Conservation (phyloP, 768 basidiomycete species). For the Mycena galopus region DNA sequence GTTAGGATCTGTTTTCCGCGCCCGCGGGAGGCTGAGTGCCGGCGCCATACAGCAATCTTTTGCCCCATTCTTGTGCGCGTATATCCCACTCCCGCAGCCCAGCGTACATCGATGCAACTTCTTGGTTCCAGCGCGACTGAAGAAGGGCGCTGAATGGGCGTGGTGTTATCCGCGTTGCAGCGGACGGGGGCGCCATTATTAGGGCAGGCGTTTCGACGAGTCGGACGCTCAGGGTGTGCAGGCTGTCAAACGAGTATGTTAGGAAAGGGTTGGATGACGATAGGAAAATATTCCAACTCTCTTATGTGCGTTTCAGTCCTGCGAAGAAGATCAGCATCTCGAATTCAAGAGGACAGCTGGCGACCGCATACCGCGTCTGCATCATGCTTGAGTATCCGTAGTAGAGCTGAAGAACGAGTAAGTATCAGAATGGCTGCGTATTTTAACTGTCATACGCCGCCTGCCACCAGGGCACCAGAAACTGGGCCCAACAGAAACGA, state of each 20-base stretch:
- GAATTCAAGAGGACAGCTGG: neutral
- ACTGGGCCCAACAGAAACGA: conserved; percentile 74
- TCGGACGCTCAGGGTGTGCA: conserved; percentile 64
- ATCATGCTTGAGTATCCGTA: conserved; percentile 80
- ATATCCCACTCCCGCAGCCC: conserved; percentile 62
- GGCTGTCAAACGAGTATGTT: conserved; percentile 45
- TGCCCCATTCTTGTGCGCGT: conserved; percentile 60
- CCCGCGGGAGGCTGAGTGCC: conserved; percentile 1
- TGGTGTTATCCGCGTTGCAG: conserved; percentile 64
- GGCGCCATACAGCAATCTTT: conserved; percentile 58
- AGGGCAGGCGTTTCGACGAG: conserved; percentile 63
- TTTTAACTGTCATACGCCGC: conserved; percentile 68
- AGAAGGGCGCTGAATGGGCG: conserved; percentile 61
- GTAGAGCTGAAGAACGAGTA: conserved; percentile 61
- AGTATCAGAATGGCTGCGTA: neutral
- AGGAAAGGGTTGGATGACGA: neutral
- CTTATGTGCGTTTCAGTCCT: conserved; percentile 68
- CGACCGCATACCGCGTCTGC: conserved; percentile 60
- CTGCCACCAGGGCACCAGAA: conserved; percentile 77
- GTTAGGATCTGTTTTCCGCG: conserved; percentile 4
- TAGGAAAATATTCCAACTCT: conserved; percentile 60
- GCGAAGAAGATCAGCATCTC: neutral
- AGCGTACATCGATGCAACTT: conserved; percentile 61
- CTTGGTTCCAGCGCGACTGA: conserved; percentile 70
- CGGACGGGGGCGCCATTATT: conserved; percentile 65